Evolutionary conservation across 768 basidiomycete genomes (phyloP), one percentile per base, ranked within the genome.

Genomic region (Agrocybe praecox): DNA sequence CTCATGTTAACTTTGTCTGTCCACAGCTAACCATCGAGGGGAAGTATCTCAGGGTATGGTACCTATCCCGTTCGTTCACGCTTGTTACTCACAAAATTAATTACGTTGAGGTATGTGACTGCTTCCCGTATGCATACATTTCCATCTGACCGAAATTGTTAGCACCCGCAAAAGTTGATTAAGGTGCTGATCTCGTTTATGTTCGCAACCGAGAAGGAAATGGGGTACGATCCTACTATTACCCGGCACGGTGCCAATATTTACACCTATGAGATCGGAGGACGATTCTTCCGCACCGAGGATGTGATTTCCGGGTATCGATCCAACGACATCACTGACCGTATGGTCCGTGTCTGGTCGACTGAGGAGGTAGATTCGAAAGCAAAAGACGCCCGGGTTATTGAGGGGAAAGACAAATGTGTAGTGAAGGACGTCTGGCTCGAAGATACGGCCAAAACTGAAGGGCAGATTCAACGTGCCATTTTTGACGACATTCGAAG

Each of bases 391-490:
- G n/a, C 34, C 43, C 3, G 4, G 14, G 5, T 4, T 40, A n/a
- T 40, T 14, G 26, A n/a, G n/a, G n/a, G 29, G 14, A 12, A 40
- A 40, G 47, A 17, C 11, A n/a, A 36, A 19, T 44, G 55, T 2
- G 60, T 57, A 6, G 24, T 68, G 17, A 64, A 65, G 53, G 63
- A 68, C 29, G 56, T 60, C 6, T 68, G 63, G 65, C 46, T 68
- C 2, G 61, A 60, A 19, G 29, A 15, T 1, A 24, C 17, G 9
- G 52, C 61, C 15, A 6, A 22, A 0, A 60, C 61, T 2, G 63
- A 66, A 32, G 15, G n/a, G 22, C 21, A 65, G 32, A 59, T 61
- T 26, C 64, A 66, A 46, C 19, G 50, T 0, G 22, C 32, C 10
- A 57, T 67, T 42, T 59, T 59, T 19, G 18, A 50, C 2, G 46